phyloP scores from a whole-genome alignment of 441 rosid genomes.

The Eutrema salsugineum region DNA sequence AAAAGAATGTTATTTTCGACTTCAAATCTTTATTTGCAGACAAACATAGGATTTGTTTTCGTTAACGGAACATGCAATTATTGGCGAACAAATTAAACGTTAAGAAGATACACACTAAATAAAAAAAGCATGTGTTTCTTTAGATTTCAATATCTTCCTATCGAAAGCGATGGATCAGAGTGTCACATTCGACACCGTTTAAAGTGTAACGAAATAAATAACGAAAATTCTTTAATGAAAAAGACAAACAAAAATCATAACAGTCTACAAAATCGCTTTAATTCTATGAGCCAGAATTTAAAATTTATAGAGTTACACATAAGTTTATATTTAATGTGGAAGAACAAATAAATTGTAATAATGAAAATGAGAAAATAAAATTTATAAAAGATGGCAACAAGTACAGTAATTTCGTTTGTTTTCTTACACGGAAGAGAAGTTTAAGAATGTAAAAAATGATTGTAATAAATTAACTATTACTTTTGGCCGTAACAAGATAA shows the following conservation, averaged over 20 bases:
- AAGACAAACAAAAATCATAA: not conserved
- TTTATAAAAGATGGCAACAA: not conserved
- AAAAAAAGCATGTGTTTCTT: not conserved
- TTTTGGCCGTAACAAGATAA: not conserved
- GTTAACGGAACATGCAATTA: not conserved
- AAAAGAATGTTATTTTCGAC: not conserved
- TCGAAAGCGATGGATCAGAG: conserved; percentile 6
- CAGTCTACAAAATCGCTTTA: not conserved
- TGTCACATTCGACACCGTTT: conserved; percentile 20
- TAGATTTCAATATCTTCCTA: not conserved
- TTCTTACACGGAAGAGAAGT: not conserved
- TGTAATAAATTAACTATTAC: not conserved
- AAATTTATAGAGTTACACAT: not conserved
- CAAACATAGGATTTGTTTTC: not conserved
- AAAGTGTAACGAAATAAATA: not conserved
- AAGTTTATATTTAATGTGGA: not conserved
- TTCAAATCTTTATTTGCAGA: not conserved
- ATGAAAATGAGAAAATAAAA: not conserved
- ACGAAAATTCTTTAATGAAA: not conserved
- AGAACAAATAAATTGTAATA: not conserved
- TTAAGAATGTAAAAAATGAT: not conserved
- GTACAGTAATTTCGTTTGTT: not conserved
- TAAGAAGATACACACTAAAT: not conserved
- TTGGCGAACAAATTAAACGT: not conserved
- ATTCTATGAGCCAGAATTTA: not conserved